Evolutionary conservation across 495 filamentous ascomycete genomes (phyloP).

Genomic region (Clavariopsis aquatica): DNA sequence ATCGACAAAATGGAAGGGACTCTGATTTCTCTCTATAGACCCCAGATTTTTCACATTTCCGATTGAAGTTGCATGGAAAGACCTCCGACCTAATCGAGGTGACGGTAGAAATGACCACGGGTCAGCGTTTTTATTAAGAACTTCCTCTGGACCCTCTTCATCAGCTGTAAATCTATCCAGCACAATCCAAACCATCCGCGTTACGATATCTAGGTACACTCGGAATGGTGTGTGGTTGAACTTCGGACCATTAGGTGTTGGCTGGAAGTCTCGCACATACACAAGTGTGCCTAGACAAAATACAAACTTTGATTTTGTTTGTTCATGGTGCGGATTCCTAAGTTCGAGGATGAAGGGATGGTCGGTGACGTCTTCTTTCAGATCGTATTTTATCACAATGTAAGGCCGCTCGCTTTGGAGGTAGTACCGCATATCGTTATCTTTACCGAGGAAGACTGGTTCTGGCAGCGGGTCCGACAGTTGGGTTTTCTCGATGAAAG

Average conservation of each 20-base stretch:
- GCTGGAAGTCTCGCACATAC: background rate
- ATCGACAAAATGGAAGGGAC: background rate
- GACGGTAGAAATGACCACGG: background rate
- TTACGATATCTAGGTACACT: background rate
- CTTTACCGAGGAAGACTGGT: constrained; percentile 1
- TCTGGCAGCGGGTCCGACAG: background rate
- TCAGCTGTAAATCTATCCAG: background rate
- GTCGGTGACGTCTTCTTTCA: background rate
- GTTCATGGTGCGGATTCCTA: background rate
- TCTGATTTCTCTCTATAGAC: background rate
- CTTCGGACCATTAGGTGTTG: background rate
- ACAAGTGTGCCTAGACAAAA: background rate
- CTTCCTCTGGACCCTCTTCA: background rate
- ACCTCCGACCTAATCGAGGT: background rate
- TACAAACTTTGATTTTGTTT: background rate
- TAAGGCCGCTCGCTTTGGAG: background rate
- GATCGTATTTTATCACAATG: background rate
- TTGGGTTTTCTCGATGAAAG: constrained; percentile 1
- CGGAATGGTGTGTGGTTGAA: background rate
- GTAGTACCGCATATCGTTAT: constrained; percentile 1
- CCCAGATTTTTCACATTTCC: constrained; percentile 3
- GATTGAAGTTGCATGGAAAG: background rate
- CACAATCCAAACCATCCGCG: background rate
- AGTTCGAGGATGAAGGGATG: background rate
- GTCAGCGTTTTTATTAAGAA: background rate